These are phyloP conservation scores for Tylopilus plumbeoviolaceoides DNA, from an alignment of 768 basidiomycete species.

Conservation along the genomic window DNA sequence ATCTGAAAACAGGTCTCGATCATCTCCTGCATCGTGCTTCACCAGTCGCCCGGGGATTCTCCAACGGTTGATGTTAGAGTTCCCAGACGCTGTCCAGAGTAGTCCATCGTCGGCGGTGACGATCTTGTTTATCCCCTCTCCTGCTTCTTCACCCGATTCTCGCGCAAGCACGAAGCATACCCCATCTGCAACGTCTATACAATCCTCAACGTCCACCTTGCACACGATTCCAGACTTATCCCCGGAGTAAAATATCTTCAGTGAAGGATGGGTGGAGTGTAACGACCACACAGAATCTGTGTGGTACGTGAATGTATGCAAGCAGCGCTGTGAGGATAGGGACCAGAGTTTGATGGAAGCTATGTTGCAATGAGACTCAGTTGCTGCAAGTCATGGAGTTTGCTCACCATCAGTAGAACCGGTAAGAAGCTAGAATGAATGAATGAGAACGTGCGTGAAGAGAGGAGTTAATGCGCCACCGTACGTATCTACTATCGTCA, in stretches of 20 bases:
- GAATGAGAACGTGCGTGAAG: slow-evolving; percentile 7
- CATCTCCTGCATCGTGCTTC: slow-evolving; percentile 10
- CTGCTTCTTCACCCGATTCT: slow-evolving; percentile 43
- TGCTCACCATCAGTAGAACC: slow-evolving; percentile 69
- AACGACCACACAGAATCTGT: slow-evolving; percentile 94
- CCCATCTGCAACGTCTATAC: slow-evolving; percentile 77
- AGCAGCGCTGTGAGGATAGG: slow-evolving; percentile 76
- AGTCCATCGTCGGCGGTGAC: slow-evolving; percentile 77
- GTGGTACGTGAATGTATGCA: slow-evolving; percentile 96
- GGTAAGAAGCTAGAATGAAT: slow-evolving; percentile 57
- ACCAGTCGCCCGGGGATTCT: slow-evolving; percentile 48
- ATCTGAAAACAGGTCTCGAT: slow-evolving; percentile 13
- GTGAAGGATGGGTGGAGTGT: slow-evolving; percentile 78
- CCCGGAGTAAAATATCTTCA: slow-evolving; percentile 92
- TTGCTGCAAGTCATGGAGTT: background rate
- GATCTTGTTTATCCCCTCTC: slow-evolving; percentile 79
- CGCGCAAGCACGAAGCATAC: slow-evolving; percentile 84
- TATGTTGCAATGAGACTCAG: slow-evolving; percentile 22
- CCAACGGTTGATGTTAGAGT: slow-evolving; percentile 82
- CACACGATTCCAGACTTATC: slow-evolving; percentile 89
- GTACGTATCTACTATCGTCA: slow-evolving; percentile 86
- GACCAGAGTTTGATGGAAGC: slow-evolving; percentile 95
- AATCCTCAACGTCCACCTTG: slow-evolving; percentile 85
- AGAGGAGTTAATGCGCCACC: slow-evolving; percentile 27
- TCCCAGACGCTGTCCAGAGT: slow-evolving; percentile 88